Conservation (phyloP, 768 basidiomycete genomes). For the Lentinula edodes region DNA sequence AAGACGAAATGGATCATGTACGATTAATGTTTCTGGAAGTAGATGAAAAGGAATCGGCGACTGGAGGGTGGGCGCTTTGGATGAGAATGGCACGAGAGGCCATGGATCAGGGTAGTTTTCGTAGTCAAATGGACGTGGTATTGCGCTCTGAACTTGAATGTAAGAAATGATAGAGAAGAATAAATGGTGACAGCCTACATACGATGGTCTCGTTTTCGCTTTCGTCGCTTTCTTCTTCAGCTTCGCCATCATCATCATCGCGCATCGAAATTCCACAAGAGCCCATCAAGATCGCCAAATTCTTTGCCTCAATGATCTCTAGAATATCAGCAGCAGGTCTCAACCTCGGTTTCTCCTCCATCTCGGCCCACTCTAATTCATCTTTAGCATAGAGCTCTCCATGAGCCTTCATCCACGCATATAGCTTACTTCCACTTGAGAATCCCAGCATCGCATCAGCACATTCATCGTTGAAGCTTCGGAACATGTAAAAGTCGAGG, state of each 20-base stretch:
- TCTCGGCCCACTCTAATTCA: constrained; percentile 26
- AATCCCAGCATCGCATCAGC: constrained; percentile 14
- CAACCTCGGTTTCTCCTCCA: constrained; percentile 27
- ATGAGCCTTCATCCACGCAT: constrained; percentile 9
- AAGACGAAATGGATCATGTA: constrained; percentile 37
- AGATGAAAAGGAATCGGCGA: constrained; percentile 26
- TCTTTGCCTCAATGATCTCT: constrained; percentile 14
- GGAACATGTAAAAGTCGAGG: constrained; percentile 33
- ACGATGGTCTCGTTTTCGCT: too few species aligned
- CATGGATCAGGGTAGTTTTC: constrained; percentile 33
- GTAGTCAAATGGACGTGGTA: constrained; percentile 19
- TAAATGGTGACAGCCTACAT: too few species aligned
- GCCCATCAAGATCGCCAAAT: constrained; percentile 7
- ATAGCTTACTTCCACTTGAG: constrained; percentile 26
- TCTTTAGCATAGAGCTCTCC: constrained; percentile 23
- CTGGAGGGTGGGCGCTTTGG: constrained; percentile 17
- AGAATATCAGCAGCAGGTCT: constrained; percentile 24
- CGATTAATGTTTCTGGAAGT: constrained; percentile 33
- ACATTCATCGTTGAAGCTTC: constrained; percentile 5
- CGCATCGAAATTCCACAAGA: background rate
- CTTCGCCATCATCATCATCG: background rate
- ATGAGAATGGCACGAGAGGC: constrained; percentile 33
- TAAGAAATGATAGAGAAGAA: too few species aligned
- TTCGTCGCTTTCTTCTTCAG: too few species aligned
- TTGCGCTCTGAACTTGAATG: too few species aligned